Evolutionary conservation across 345 rosid genomes (phyloP).

Genomic region (Rhizophora apiculata): DNA sequence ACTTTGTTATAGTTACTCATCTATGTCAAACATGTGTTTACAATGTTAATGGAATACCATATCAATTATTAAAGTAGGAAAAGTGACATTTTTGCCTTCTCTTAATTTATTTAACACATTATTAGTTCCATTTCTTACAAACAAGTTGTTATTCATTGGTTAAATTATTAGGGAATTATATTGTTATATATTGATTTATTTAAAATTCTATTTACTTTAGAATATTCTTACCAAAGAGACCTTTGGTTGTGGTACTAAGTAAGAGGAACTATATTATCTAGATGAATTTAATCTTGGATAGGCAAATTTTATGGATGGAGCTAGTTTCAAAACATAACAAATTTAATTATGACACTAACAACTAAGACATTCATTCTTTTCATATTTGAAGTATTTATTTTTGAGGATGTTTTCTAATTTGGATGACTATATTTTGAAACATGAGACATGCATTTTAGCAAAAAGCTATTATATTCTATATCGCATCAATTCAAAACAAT

Average conservation of each 20-base stretch:
- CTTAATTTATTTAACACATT: background rate
- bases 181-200: background rate
- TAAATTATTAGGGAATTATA: background rate
- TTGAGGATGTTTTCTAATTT: background rate
- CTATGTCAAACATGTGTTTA: background rate
- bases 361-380: background rate
- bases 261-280: background rate
- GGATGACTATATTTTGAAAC: background rate
- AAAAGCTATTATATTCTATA: background rate
- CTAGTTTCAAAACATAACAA: background rate
- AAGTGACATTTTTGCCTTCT: background rate
- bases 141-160: background rate
- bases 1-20: background rate
- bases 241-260: background rate
- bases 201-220: background rate
- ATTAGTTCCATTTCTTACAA: background rate
- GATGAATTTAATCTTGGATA: background rate
- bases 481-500: background rate
- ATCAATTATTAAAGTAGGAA: background rate
- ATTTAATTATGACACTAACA: background rate
- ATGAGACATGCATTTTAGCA: background rate
- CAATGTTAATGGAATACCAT: background rate
- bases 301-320: background rate
- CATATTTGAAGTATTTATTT: background rate
- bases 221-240: background rate